Evolutionary conservation across 352 stramenopile species (phyloP).

Genomic region (Aphanomyces stellatus): DNA sequence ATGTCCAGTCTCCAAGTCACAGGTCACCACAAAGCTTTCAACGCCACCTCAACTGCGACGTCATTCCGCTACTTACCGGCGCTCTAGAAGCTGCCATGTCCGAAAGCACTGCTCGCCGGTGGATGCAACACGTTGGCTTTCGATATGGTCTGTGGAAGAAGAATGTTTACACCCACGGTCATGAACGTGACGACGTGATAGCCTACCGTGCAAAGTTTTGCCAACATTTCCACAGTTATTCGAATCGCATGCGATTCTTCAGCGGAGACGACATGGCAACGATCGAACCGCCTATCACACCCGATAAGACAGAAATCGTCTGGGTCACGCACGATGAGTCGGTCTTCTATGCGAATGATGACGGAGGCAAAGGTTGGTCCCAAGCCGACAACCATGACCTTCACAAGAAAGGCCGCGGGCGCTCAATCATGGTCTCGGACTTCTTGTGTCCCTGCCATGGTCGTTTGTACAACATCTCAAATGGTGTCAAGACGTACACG

Average conservation of each 20-base stretch:
- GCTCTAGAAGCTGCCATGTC: neutral
- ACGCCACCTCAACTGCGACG: neutral
- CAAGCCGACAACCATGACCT: neutral
- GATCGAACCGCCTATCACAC: neutral
- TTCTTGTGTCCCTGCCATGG: conserved; percentile 8
- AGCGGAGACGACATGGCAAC: neutral
- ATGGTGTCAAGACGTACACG: neutral
- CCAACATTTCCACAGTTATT: neutral
- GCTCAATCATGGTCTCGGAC: conserved; percentile 8
- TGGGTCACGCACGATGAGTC: conserved; percentile 13
- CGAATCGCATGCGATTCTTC: neutral
- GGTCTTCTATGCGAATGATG: conserved; percentile 5
- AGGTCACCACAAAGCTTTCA: neutral
- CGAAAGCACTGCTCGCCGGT: neutral
- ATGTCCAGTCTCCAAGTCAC: neutral
- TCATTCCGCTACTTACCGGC: neutral
- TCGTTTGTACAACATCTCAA: neutral
- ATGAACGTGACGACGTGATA: neutral
- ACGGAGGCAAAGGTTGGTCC: neutral
- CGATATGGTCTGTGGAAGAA: neutral
- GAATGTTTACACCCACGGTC: neutral
- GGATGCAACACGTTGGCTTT: neutral
- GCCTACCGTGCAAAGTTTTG: neutral
- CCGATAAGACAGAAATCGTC: neutral
- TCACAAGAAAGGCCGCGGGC: neutral